Base-by-base conservation (phyloP, 2,329 filamentous ascomycete species). In the Sporothrix schenckii region DNA sequence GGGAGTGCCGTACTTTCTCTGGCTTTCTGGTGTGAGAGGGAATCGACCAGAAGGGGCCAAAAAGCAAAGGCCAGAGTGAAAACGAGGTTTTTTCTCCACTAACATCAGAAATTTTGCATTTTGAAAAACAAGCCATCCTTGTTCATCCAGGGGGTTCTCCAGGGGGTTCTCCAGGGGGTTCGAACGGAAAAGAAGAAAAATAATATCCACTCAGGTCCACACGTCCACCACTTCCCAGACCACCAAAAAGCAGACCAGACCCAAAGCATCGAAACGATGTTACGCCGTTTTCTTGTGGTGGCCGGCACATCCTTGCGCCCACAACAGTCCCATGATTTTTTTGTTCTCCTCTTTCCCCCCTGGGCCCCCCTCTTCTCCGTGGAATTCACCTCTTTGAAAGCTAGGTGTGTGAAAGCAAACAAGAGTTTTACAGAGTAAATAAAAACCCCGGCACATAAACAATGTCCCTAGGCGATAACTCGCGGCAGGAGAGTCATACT, bases 261-360 rank as follows among this genome's bases (percentile, higher is more conserved):
- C 66, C n/a, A 27, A 34, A n/a, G 34, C 21, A 54, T 56, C 39
- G 21, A 50, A 54, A 52, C 66, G 66, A 69, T 69, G 66, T 69
- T n/a, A 69, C 66, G 11, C 66, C 66, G 54, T 69, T 69, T 34
- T n/a, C 4, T 61, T 21, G 44, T 16, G 14, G 4, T 60, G 54
- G 44, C 27, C 66, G 53, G 44, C 41, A 60, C 24, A 69, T 68
- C 66, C 66, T 69, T 63, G 39, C 39, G 5, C 14, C 10, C 41
- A 34, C 14, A 44, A 13, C 16, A 3, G 58, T 14, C 21, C 58
- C 39, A 47, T n/a, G 10, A 21, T 34, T 39, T 16, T 41, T 58
- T 5, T 44, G 24, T 24, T 9, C n/a, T 61, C 27, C 4, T 13
- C 3, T 16, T 21, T 30, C 16, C 6, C 24, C 16, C 41, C 41